Percentiles rank a stretch among this genome's conserved stretches.
phyloP scores from a whole-genome alignment of 2,329 filamentous ascomycete species.

The Neofusicoccum kwambonambiense region DNA sequence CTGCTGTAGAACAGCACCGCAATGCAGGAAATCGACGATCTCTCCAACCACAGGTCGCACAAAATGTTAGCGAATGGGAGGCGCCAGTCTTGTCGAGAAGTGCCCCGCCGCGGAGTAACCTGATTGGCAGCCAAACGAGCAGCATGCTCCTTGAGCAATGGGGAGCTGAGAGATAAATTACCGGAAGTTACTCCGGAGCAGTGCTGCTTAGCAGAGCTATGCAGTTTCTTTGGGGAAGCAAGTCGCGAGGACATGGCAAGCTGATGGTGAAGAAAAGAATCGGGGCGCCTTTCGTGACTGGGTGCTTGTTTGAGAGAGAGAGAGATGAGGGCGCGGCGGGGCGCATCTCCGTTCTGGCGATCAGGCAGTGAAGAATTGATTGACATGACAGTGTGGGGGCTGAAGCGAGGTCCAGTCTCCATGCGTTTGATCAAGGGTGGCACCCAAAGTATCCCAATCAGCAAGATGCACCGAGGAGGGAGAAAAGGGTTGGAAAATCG shows the following conservation, averaged over 20 bases:
- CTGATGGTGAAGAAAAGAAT: not conserved
- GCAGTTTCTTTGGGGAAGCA: not conserved
- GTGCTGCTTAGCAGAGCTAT: not conserved
- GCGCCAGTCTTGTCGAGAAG: not conserved
- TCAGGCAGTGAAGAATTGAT: not conserved
- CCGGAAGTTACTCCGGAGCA: not conserved
- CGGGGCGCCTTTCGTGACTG: not conserved
- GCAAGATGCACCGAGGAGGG: too few species aligned
- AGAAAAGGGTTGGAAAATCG: not conserved
- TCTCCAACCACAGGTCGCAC: slow-evolving; percentile 1
- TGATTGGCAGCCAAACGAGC: not conserved
- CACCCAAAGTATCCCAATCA: too few species aligned
- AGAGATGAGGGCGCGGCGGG: too few species aligned
- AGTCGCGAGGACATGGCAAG: not conserved
- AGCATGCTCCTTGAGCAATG: too few species aligned
- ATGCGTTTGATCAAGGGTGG: too few species aligned
- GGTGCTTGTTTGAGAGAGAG: not conserved
- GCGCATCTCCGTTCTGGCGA: not conserved
- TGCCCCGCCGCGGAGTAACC: too few species aligned
- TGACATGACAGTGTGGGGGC: not conserved
- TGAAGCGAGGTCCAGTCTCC: too few species aligned
- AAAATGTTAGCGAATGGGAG: not conserved
- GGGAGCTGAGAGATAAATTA: too few species aligned
- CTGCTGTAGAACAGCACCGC: not conserved
- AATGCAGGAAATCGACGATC: slow-evolving; percentile 7